Evolutionary conservation across 441 rosid species (phyloP), one percentile per base, ranked within the genome.

Genomic region (Flueggea neowawraea): DNA sequence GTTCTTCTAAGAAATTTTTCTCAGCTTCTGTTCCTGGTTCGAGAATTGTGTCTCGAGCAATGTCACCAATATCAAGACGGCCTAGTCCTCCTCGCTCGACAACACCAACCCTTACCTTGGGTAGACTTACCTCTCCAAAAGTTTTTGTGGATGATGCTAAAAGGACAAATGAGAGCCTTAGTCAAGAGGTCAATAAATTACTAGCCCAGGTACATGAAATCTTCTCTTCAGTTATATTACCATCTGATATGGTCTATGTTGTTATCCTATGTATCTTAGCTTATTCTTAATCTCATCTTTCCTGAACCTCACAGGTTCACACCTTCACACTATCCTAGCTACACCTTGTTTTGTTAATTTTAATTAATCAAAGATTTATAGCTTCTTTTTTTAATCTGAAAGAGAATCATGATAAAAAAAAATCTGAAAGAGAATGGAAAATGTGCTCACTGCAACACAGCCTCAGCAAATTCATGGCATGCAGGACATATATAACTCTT

Each of bases 21-120:
- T 94, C 99, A 52, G 99, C 97, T 67, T 94, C 97, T 71, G 96
- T 94, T 80, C 99, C 97, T 70, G 97, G 99, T 58, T 94, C 99
- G 52, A 81, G 99, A 84, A 94, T 94, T 65, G 92, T 82, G 60
- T 94, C 97, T 64, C 90, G 99, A 65, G 96, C 96, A 81, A 89
- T 96, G 64, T 94, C 99, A 33, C 97, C 99, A 47, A 86, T 87
- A 78, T 91, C 94, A 54, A 87, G 97, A 75, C 86, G 92, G 48
- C 80, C 90, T 16, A 91, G 95, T 63, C 99, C 97, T 63, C 96
- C 99, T 50, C 96, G 99, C 61, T 88, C 99, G 68, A 86, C 97
- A 14, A 95, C 97, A 44, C 99, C 99, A 56, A 91, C 96, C 16
- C 99, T 96, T 39, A 91, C 96, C 31, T 78, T 95, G 51, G 87